These are phyloP conservation scores for Boletales sp. DNA, from an alignment of 768 basidiomycete species.

Conservation along the genomic window DNA sequence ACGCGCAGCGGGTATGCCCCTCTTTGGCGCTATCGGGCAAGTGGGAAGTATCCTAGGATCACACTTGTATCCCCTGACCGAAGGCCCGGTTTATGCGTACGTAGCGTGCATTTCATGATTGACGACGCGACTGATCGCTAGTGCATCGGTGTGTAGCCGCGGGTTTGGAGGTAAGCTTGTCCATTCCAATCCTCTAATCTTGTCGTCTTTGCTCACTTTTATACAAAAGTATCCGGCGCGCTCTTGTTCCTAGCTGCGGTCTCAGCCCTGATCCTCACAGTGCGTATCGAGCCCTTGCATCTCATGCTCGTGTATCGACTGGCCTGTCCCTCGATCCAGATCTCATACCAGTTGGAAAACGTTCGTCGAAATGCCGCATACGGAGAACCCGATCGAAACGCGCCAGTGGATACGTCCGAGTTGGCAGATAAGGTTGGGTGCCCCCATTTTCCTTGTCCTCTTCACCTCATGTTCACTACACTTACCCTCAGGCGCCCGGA, in stretches of 20 bases:
- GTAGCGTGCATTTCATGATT: neutral
- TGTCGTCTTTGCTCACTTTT: no score
- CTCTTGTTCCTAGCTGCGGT: conserved; percentile 24
- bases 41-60: conserved; percentile 39
- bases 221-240: conserved; percentile 10
- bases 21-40: conserved; percentile 43
- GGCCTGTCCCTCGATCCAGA: conserved; percentile 29
- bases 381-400: conserved; percentile 46
- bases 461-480: neutral
- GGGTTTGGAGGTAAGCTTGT: conserved; percentile 2
- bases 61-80: conserved; percentile 39
- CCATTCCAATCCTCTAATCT: neutral
- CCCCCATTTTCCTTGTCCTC: no score
- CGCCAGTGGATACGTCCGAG: conserved; percentile 59
- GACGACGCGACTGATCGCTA: neutral
- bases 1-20: conserved; percentile 39
- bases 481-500: neutral
- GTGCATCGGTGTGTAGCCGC: neutral
- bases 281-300: conserved; percentile 3
- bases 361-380: conserved; percentile 47
- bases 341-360: conserved; percentile 64
- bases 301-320: no score
- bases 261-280: conserved; percentile 17
- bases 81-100: conserved; percentile 39
- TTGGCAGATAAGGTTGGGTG: conserved; percentile 59